Conservation (phyloP, 345 rosid species). For the Lepidium aucheri region DNA sequence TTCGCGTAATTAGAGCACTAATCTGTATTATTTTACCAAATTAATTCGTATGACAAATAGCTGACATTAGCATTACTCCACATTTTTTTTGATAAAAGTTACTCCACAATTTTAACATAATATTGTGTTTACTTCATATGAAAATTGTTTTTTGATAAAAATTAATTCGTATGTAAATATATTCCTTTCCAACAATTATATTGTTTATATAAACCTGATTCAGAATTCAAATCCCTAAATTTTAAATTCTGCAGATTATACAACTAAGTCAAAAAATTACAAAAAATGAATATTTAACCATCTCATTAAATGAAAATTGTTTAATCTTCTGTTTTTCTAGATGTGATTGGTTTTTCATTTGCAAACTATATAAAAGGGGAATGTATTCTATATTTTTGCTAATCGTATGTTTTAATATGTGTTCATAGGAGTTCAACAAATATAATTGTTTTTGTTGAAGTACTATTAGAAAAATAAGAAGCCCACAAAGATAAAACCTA, state of each 20-base stretch:
- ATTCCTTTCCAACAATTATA: too few relatives aligned
- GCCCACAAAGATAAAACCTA: slow-evolving; percentile 6
- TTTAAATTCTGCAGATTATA: too few relatives aligned
- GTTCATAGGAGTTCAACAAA: neutral
- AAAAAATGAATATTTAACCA: too few relatives aligned
- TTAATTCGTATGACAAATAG: slow-evolving; percentile 2
- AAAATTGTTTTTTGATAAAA: too few relatives aligned
- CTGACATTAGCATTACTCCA: slow-evolving; percentile 15
- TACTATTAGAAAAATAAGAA: neutral
- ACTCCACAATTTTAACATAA: neutral
- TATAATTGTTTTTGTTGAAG: neutral
- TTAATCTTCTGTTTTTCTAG: too few relatives aligned
- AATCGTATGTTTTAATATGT: neutral
- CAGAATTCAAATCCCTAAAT: too few relatives aligned
- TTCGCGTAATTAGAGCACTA: slow-evolving; percentile 19
- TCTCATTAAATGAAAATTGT: too few relatives aligned
- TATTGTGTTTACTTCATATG: too few relatives aligned
- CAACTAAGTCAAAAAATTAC: too few relatives aligned
- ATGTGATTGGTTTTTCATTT: neutral
- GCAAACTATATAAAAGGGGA: neutral
- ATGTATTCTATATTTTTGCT: neutral
- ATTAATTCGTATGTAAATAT: too few relatives aligned
- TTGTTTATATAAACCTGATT: too few relatives aligned
- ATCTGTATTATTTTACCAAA: slow-evolving; percentile 15
- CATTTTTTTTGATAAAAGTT: too few relatives aligned